Evolutionary conservation across 257 asterid genomes (phyloP).

Genomic region (Misopates orontium): DNA sequence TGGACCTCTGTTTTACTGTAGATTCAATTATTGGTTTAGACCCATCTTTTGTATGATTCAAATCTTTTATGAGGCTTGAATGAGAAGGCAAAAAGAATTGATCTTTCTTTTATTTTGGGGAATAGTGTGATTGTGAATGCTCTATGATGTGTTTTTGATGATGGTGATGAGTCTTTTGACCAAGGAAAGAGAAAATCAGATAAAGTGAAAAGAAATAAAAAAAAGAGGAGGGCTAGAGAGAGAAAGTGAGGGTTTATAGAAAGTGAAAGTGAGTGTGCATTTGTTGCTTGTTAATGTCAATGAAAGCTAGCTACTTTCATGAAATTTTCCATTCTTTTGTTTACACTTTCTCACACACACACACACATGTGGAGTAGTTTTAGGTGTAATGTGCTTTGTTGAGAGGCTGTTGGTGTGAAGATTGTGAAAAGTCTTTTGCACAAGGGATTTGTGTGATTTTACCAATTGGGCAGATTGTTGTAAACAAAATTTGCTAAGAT

Average conservation of each 20-base stretch:
- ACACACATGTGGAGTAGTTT: slow-evolving; percentile 32
- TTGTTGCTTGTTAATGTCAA: slow-evolving; percentile 54
- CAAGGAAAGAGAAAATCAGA: slow-evolving; percentile 41
- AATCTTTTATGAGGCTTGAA: slow-evolving; percentile 38
- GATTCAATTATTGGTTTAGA: slow-evolving; percentile 23
- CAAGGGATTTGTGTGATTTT: slow-evolving; percentile 23
- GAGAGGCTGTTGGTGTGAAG: slow-evolving; percentile 29
- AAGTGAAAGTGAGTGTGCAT: slow-evolving; percentile 37
- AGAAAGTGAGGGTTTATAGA: slow-evolving; percentile 22
- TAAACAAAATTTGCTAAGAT: slow-evolving; percentile 29
- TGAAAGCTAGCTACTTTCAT: slow-evolving; percentile 50
- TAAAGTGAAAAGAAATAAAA: slow-evolving; percentile 42
- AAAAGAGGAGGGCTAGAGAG: slow-evolving; percentile 14
- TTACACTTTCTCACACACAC: slow-evolving; percentile 28
- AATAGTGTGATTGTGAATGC: slow-evolving; percentile 44
- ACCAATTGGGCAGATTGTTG: slow-evolving; percentile 8
- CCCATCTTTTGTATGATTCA: slow-evolving; percentile 21
- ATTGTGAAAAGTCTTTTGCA: slow-evolving; percentile 21
- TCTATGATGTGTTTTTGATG: slow-evolving; percentile 46
- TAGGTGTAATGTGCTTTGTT: slow-evolving; percentile 40
- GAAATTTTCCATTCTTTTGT: slow-evolving; percentile 24
- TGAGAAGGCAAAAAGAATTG: slow-evolving; percentile 29
- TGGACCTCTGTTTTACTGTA: slow-evolving; percentile 27
- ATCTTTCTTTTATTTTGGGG: slow-evolving; percentile 35
- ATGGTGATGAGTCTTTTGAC: slow-evolving; percentile 59